Percentiles rank a stretch among this genome's conserved stretches.
Evolutionary conservation across 768 basidiomycete species (phyloP).

Genomic region (Panellus pusillus): DNA sequence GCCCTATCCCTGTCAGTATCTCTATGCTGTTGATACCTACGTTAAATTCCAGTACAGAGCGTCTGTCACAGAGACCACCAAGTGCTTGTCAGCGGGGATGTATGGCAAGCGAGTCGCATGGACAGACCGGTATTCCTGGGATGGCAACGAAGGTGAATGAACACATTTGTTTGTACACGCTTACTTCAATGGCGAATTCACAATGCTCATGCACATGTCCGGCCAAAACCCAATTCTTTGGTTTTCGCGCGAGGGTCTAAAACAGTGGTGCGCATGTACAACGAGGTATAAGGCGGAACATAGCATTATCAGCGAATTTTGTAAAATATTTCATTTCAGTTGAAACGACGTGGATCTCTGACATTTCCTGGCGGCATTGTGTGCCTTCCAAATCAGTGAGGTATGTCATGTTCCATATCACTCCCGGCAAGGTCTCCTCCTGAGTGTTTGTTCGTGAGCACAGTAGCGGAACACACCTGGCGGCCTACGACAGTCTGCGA

Average conservation of each 20-base stretch:
- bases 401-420: background rate
- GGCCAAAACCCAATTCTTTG: constrained; percentile 6
- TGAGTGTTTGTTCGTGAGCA: constrained; percentile 10
- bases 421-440: background rate
- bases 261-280: constrained; percentile 7
- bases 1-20: background rate
- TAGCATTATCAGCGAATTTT: background rate
- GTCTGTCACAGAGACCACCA: too few species aligned
- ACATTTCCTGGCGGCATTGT: constrained; percentile 1
- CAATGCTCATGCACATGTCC: background rate
- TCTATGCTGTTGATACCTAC: too few species aligned
- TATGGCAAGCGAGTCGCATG: constrained; percentile 2
- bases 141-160: constrained; percentile 7
- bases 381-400: background rate
- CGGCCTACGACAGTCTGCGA: constrained; percentile 8
- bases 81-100: background rate
- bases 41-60: too few species aligned
- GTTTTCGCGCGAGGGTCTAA: constrained; percentile 6
- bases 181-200: background rate
- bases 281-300: background rate
- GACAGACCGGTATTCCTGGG: constrained; percentile 8
- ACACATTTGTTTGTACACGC: background rate
- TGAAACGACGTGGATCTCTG: background rate
- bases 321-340: background rate
- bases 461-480: constrained; percentile 6